Percentiles rank a stretch among this genome's conserved stretches.
Evolutionary conservation across 2,329 filamentous ascomycete species (phyloP).

Genomic region (Akanthomyces muscarius): DNA sequence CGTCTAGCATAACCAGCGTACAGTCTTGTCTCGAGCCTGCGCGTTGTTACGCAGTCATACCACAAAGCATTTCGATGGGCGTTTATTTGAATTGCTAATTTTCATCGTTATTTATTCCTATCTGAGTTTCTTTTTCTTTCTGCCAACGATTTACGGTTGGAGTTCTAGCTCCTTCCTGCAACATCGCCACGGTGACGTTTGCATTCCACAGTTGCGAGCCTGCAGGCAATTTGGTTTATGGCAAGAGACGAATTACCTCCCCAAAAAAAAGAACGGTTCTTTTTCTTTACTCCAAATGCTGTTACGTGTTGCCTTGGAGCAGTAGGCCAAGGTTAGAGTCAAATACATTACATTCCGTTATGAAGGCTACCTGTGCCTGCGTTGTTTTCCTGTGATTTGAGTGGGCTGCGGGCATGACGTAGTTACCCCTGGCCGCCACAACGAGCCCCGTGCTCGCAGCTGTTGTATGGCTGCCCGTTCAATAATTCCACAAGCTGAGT

Average conservation of each 20-base stretch:
- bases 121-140: not conserved
- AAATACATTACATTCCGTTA: not conserved
- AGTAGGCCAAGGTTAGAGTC: slow-evolving; percentile 9
- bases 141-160: not conserved
- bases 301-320: not conserved
- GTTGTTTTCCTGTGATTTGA: not conserved
- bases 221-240: not conserved
- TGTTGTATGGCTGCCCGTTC: not conserved
- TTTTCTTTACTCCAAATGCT: not conserved
- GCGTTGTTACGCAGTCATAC: not conserved
- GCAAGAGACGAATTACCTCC: not conserved
- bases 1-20: not conserved
- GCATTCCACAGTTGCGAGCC: not conserved
- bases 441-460: not conserved
- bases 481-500: not conserved
- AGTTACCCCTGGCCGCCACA: not conserved
- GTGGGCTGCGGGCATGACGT: slow-evolving; percentile 5
- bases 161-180: not conserved
- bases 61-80: slow-evolving; percentile 9
- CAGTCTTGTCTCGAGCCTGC: not conserved
- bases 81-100: not conserved
- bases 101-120: not conserved
- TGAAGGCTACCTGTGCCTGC: not conserved
- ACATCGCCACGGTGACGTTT: not conserved
- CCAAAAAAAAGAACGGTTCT: not conserved